These are phyloP conservation scores for Nadsonia commutata DNA, from an alignment of 1,139 yeast genomes.

Conservation along the genomic window DNA sequence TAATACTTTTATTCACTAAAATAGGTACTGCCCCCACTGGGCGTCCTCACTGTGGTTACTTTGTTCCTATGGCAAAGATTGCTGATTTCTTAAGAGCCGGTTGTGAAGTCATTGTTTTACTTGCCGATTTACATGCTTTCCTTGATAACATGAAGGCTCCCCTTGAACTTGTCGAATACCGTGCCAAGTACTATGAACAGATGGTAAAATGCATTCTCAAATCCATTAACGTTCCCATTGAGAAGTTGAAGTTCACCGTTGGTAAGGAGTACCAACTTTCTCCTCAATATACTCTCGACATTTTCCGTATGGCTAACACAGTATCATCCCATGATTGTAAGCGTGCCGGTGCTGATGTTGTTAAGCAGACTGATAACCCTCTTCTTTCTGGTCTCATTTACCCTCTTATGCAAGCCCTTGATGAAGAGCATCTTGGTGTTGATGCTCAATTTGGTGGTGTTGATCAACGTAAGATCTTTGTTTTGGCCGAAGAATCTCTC, in stretches of 20 bases:
- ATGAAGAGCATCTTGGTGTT: slow-evolving; percentile 76
- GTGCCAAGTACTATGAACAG: slow-evolving; percentile 80
- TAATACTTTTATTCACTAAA: slow-evolving; percentile 4
- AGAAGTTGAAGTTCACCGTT: slow-evolving; percentile 63
- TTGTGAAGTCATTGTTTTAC: slow-evolving; percentile 77
- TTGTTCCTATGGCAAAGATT: slow-evolving; percentile 92
- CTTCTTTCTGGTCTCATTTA: slow-evolving; percentile 85
- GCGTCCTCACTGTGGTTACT: slow-evolving; percentile 95
- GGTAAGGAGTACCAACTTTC: slow-evolving; percentile 83
- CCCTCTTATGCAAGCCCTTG: slow-evolving; percentile 97
- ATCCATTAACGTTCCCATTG: slow-evolving; percentile 84
- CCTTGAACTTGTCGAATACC: slow-evolving; percentile 72
- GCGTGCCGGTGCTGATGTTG: slow-evolving; percentile 99
- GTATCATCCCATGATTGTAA: slow-evolving; percentile 93
- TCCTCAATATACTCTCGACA: slow-evolving; percentile 71
- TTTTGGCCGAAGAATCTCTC: slow-evolving; percentile 89
- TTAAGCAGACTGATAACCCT: slow-evolving; percentile 92
- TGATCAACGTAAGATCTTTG: slow-evolving; percentile 96
- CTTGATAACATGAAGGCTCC: slow-evolving; percentile 98
- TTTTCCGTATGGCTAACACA: slow-evolving; percentile 66
- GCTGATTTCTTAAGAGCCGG: slow-evolving; percentile 95
- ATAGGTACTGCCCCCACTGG: slow-evolving; percentile 74
- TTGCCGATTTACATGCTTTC: slow-evolving; percentile 97
- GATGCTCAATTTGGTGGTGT: slow-evolving; percentile 99
- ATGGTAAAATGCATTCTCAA: slow-evolving; percentile 71